Base-by-base conservation (phyloP, 2,329 filamentous ascomycete genomes). In the Hymenotorrendiella dingleyae region DNA sequence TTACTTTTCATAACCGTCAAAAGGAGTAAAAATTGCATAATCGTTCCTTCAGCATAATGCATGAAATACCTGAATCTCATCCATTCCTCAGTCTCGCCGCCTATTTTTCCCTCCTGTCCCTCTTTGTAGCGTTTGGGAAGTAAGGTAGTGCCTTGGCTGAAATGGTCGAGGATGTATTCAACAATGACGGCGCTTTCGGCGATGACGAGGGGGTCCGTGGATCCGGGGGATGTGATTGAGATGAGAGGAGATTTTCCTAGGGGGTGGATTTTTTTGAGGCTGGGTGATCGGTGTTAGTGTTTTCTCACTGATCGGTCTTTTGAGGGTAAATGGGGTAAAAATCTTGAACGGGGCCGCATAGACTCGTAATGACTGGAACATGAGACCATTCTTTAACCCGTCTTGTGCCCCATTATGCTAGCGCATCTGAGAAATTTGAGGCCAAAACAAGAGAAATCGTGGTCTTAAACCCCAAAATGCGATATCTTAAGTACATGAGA, bases 201-300 rank as follows among this genome's bases (percentile, higher is more conserved):
- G 35, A 96, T 67, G 0, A 91, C 75, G 9, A 78, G 57, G 2
- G 74, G 68, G 52, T 74, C 61, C n/a, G 42, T 57, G 20, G 54
- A 46, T 3, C 56, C 57, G 17, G 62, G 65, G 0, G 68, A 61
- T n/a, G 64, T 67, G 54, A 96, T 70, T 7, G 76, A 77, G 51
- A 97, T 68, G 30, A 91, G 68, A 0, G 91, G 91, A 1, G 87
- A 89, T 63, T 95, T 95, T 48, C 91, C 91, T 4, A 96, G 72
- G 0, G 87, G 84, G 58, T 95, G 88, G 27, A 94, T 67, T 50
- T 86, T 72, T 58, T 84, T 82, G 34, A 96, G 74, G n/a, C n/a
- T n/a, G n/a, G n/a, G n/a, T n/a, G n/a, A n/a, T n/a, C n/a, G n/a
- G n/a, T n/a, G n/a, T n/a, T n/a, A n/a, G n/a, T n/a, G n/a, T n/a